These are phyloP conservation scores for Spathaspora gorwiae DNA, from an alignment of 805 yeast genomes.

Conservation along the genomic window DNA sequence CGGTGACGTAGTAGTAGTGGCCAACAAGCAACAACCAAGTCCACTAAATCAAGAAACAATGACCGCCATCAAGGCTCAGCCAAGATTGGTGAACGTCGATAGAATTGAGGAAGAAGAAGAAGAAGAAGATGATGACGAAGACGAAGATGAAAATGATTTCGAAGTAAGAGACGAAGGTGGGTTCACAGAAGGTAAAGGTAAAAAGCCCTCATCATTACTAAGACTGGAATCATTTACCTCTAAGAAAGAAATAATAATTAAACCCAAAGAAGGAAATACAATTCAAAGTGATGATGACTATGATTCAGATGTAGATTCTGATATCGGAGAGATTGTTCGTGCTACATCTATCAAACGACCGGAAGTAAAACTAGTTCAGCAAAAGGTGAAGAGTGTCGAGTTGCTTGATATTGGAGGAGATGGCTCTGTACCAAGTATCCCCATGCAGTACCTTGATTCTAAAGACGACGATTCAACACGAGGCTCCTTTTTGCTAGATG, in stretches of 20 bases:
- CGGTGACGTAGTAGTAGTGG: conserved; percentile 22
- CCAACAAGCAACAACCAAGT: conserved; percentile 7
- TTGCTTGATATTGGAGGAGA: not conserved
- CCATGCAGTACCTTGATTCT: not conserved
- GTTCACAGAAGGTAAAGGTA: too few species aligned
- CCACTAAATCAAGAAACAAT: conserved; percentile 44
- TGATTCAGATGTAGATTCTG: conserved; percentile 43
- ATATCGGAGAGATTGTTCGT: conserved; percentile 40
- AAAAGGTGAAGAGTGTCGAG: conserved; percentile 6
- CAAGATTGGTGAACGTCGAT: conserved; percentile 59
- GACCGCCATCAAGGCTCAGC: conserved; percentile 75
- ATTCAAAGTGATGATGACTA: conserved; percentile 13
- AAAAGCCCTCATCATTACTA: too few species aligned
- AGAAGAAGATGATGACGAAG: conserved; percentile 21
- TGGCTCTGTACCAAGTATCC: not conserved
- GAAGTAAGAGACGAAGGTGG: not conserved
- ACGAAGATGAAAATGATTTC: not conserved
- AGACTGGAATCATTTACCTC: not conserved
- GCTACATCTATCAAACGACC: conserved; percentile 32
- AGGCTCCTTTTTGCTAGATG: conserved; percentile 31
- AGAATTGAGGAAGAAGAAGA: conserved; percentile 40
- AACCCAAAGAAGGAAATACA: not conserved
- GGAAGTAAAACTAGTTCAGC: conserved; percentile 13
- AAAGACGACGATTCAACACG: not conserved
- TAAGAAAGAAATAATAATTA: not conserved